Percentiles rank a stretch among this genome's conserved stretches.
These are phyloP conservation scores for Hypericum androsaemum DNA, from an alignment of 345 rosid genomes.

Conservation along the genomic window DNA sequence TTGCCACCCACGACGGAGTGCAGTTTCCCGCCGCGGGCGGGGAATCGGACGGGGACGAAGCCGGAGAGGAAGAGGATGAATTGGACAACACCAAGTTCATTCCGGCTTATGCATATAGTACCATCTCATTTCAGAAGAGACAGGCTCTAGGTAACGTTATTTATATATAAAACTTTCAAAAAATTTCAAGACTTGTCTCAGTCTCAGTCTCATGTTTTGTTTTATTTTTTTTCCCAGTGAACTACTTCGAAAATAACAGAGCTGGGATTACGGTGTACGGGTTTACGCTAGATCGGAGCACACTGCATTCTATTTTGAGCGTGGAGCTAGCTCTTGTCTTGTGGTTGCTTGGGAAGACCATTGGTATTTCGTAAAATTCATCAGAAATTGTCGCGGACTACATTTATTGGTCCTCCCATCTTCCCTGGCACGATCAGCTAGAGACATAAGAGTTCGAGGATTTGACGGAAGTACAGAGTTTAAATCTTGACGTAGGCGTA, in stretches of 20 bases:
- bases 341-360: conserved; percentile 84
- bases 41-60: conserved; percentile 41
- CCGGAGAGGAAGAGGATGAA: conserved; percentile 79
- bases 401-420: too few species aligned
- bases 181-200: background rate
- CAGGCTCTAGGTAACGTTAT: conserved; percentile 69
- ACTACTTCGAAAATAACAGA: conserved; percentile 80
- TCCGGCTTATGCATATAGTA: conserved; percentile 58
- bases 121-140: conserved; percentile 82
- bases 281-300: conserved; percentile 62
- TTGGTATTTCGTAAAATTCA: conserved; percentile 43
- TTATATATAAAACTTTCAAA: background rate
- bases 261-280: conserved; percentile 89
- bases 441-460: too few species aligned
- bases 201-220: background rate
- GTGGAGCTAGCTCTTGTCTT: conserved; percentile 80
- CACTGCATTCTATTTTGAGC: conserved; percentile 76
- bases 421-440: too few species aligned
- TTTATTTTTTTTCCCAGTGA: conserved; percentile 41
- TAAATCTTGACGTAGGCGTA: too few species aligned
- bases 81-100: conserved; percentile 57
- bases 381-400: too few species aligned
- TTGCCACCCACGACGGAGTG: conserved; percentile 9
- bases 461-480: too few species aligned
- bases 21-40: conserved; percentile 12